These are phyloP conservation scores for Schrenkiella parvula DNA, from an alignment of 345 rosid species.

Conservation along the genomic window DNA sequence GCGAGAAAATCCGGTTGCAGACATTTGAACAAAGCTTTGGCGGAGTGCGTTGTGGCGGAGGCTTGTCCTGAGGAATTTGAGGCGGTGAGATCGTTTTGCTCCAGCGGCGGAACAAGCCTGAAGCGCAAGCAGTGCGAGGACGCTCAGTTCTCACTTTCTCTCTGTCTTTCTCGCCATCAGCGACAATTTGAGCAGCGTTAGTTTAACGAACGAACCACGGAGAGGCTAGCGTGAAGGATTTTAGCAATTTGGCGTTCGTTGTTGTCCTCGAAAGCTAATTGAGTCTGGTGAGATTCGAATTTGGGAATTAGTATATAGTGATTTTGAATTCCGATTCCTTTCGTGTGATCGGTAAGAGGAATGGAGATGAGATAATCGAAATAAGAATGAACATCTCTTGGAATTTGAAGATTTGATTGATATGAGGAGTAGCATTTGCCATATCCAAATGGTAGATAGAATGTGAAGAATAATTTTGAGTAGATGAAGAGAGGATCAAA, in stretches of 20 bases:
- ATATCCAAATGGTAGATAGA: background rate
- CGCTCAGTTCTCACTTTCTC: slow-evolving; percentile 68
- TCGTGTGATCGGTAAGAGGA: background rate
- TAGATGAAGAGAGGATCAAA: background rate
- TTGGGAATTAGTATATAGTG: background rate
- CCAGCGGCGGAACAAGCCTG: slow-evolving; percentile 77
- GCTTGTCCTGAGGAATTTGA: slow-evolving; percentile 73
- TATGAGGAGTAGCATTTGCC: background rate
- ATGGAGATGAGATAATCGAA: background rate
- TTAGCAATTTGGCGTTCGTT: background rate
- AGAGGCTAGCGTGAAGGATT: background rate
- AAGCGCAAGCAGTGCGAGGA: slow-evolving; percentile 83
- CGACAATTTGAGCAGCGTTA: slow-evolving; percentile 1
- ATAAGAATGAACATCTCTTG: too few relatives aligned
- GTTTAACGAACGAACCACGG: background rate
- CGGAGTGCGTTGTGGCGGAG: slow-evolving; percentile 64
- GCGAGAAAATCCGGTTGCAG: slow-evolving; percentile 54
- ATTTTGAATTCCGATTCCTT: background rate
- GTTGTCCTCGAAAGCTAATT: background rate
- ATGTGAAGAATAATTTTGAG: background rate
- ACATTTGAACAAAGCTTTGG: slow-evolving; percentile 70
- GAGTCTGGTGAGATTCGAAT: background rate
- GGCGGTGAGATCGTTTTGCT: slow-evolving; percentile 69
- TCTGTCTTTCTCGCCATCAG: slow-evolving; percentile 34
- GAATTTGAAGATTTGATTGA: too few relatives aligned